Evolutionary conservation across 805 yeast genomes (phyloP), one percentile per base, ranked within the genome.

Genomic region (Metschnikowia dekortorum): DNA sequence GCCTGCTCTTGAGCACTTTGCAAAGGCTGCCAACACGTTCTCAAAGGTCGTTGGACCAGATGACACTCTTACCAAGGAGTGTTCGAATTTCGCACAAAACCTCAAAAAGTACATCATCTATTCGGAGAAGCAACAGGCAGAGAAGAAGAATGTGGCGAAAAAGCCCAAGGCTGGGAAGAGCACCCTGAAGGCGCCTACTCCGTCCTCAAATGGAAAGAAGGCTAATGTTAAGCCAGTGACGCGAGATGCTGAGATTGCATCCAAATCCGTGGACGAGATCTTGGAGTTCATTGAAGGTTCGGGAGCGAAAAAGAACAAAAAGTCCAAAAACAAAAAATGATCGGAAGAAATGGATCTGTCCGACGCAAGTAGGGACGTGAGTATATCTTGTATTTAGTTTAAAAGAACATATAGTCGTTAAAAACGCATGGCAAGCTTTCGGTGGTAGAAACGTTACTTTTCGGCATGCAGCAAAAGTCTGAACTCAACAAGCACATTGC

Each of bases 211-310:
- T 22, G 54, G 47, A 26, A 63, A 57, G 45, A 52, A 62, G 39
- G 53, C 56, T 34, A 46, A 45, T 22, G 45, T 52, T 35, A 44
- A 22, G 8, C 33, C 28, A 42, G 53, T 58, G 28, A 53, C 76
- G 36, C 57, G 67, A 11, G 73, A 76, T 57, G 82, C 86, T 14
- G 80, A 78, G 34, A 73, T 87, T 53, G 84, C 87, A 7, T 69
- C 73, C 48, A 78, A 83, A 66, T 81, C 89, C 16, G 78, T 87
- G 47, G 92, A 85, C 48, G 95, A 86, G 52, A 75, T 88, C 52
- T 70, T 88, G 68, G 74, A 76, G 53, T 88, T 82, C 61, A 85
- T 88, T 61, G 85, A 84, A 64, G 92, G 64, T 36, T 49, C 41
- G 16, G 65, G 65, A 45, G 34, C 18, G 9, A 39, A 39, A 26